These are phyloP conservation scores for Geotrichum carabidarum DNA, from an alignment of 1,139 yeast genomes.

Conservation along the genomic window DNA sequence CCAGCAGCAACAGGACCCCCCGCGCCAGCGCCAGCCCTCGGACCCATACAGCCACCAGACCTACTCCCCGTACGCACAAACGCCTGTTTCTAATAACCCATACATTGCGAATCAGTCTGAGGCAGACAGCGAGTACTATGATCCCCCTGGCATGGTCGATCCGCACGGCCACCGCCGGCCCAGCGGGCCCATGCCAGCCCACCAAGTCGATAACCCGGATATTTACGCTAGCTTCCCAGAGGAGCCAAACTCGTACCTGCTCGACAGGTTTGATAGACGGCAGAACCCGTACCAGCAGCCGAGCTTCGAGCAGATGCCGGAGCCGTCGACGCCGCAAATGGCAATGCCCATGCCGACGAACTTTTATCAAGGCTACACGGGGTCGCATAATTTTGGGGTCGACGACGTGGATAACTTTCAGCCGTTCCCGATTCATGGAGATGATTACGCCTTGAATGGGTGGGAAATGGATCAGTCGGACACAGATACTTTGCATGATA, in stretches of 20 bases:
- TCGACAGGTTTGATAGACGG: slow-evolving; percentile 24
- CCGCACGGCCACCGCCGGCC: background rate
- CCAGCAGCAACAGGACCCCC: background rate
- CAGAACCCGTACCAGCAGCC: slow-evolving; percentile 15
- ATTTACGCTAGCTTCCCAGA: slow-evolving; percentile 18
- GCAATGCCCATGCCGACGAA: background rate
- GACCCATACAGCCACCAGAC: slow-evolving; percentile 5
- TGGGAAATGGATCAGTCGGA: slow-evolving; percentile 30
- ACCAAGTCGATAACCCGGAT: background rate
- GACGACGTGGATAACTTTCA: slow-evolving; percentile 11
- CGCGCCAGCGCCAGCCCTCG: background rate
- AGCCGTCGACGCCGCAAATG: background rate
- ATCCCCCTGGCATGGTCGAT: slow-evolving; percentile 13
- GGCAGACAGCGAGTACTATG: slow-evolving; percentile 17
- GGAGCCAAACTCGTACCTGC: slow-evolving; percentile 26
- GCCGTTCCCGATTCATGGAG: slow-evolving; percentile 37
- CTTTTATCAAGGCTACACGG: slow-evolving; percentile 8
- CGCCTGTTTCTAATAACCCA: background rate
- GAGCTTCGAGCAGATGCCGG: slow-evolving; percentile 1
- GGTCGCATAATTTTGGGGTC: background rate
- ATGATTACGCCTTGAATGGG: slow-evolving; percentile 39
- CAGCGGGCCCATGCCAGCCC: background rate
- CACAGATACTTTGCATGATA: slow-evolving; percentile 25
- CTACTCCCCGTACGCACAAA: slow-evolving; percentile 4
- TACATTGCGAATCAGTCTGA: background rate